phyloP scores from a whole-genome alignment of 2,329 filamentous ascomycete genomes.

The Sordariomycetes sp. region DNA sequence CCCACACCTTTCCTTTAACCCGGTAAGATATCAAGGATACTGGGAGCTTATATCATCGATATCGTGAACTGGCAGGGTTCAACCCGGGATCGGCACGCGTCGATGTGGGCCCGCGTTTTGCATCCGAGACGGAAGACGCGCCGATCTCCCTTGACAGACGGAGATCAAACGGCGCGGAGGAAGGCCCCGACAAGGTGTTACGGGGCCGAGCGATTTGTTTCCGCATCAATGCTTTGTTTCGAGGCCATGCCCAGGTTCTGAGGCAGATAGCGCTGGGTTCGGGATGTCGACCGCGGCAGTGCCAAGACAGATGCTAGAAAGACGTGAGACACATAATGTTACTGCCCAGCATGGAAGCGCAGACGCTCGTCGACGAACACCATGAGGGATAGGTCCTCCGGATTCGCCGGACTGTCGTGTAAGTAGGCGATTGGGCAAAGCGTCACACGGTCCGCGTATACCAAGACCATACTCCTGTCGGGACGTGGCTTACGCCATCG shows the following conservation, averaged over 20 bases:
- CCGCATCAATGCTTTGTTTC: neutral
- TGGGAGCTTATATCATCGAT: too few species aligned
- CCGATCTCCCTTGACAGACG: conserved; percentile 7
- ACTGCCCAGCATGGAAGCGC: too few species aligned
- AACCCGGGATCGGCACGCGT: neutral
- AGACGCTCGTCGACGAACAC: too few species aligned
- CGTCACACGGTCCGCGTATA: neutral
- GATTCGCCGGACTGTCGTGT: too few species aligned
- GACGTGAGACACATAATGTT: too few species aligned
- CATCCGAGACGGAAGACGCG: conserved; percentile 8
- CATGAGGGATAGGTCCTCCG: too few species aligned
- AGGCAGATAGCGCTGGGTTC: too few species aligned
- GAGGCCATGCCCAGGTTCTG: neutral
- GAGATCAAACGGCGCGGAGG: conserved; percentile 1
- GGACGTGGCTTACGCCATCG: neutral
- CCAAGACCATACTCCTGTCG: neutral
- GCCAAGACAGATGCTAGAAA: too few species aligned
- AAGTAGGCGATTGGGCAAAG: neutral
- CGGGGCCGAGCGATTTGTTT: neutral
- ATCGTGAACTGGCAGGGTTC: too few species aligned
- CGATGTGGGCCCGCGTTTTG: conserved; percentile 7
- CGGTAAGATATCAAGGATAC: too few species aligned
- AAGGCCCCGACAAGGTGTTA: neutral
- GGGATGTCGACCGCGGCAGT: too few species aligned
- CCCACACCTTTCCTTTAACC: too few species aligned